Base-by-base conservation (phyloP, 2,329 filamentous ascomycete species). In the Claviceps monticola region DNA sequence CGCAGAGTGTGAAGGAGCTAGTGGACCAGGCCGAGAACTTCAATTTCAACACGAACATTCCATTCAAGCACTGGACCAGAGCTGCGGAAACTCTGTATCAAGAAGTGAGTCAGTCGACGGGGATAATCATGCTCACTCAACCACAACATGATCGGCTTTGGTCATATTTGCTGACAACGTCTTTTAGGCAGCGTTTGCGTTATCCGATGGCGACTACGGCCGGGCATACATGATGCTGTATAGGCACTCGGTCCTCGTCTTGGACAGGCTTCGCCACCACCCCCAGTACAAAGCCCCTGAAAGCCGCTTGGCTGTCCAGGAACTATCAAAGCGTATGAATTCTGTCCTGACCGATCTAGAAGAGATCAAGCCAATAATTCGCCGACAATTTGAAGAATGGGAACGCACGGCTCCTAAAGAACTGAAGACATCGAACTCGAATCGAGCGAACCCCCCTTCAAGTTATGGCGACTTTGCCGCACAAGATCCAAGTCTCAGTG, bases 201-300 rank as follows among this genome's bases (percentile, higher is more conserved):
- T 93, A 61, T 78, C 79, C 43, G 91, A 97, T 67, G 84, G 84
- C 61, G 90, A 96, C 67, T 81, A 88, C 57, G 81, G 89, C 60
- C 85, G 93, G 62, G 87, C 91, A 4, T 98, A 95, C 66, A 78
- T 96, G 51, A 81, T 97, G 54, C 79, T 95, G n/a, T 88, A 93
- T 64, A 83, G 93, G 59, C 89, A 95, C 68, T 88, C 88, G 9
- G 77, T 84, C 50, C 80, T 98, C n/a, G 79, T 95, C 23, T 72
- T 95, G 29, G 79, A 88, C 6, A 77, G 84, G 51, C 74, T 98
- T 8, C 75, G 79, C 0, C 76, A 72, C 1, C 93, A 97, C 60
- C 89, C 91, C 1, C 81, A 93, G 52, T 80, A 80, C 46, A 84
- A 79, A 58, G 76, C 80, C 7, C 75, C 79, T 9, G 79, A 84